A percentile compares a stretch with the other conserved stretches of the same genome.
Evolutionary conservation across 202 grass and related monocot species (phyloP).

Genomic region (Musa balbisiana): DNA sequence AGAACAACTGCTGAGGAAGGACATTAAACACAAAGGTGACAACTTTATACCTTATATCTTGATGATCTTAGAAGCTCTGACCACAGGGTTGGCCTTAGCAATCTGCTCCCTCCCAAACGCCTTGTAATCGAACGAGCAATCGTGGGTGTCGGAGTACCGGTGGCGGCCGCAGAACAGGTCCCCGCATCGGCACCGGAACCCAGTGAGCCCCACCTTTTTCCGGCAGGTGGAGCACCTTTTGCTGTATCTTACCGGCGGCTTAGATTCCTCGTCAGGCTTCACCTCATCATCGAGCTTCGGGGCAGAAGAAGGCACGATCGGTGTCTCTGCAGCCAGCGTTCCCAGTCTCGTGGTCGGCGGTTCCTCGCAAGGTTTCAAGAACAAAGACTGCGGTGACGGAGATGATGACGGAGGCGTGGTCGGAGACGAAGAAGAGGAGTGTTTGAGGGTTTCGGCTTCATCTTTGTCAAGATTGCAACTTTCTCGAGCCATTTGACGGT

Average conservation of each 20-base stretch:
- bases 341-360: not conserved
- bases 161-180: not conserved
- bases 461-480: not conserved
- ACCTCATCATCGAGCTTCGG: not conserved
- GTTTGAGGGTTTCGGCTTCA: not conserved
- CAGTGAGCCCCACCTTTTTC: not conserved
- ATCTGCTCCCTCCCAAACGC: not conserved
- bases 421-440: not conserved
- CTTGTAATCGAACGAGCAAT: constrained; percentile 2
- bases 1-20: not conserved
- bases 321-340: not conserved
- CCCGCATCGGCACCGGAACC: not conserved
- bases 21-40: not conserved
- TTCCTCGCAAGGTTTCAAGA: not conserved
- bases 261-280: not conserved
- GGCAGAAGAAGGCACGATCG: not conserved
- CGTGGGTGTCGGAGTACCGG: constrained; percentile 1
- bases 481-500: not conserved
- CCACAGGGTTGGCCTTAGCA: not conserved
- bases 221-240: not conserved
- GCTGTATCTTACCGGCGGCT: not conserved
- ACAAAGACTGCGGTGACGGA: not conserved
- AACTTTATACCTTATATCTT: not conserved
- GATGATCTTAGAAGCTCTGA: not conserved
- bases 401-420: not conserved